A percentile compares a stretch with the other conserved stretches of the same genome.
phyloP scores from a whole-genome alignment of 257 asterid genomes.

The Datura wrightii region DNA sequence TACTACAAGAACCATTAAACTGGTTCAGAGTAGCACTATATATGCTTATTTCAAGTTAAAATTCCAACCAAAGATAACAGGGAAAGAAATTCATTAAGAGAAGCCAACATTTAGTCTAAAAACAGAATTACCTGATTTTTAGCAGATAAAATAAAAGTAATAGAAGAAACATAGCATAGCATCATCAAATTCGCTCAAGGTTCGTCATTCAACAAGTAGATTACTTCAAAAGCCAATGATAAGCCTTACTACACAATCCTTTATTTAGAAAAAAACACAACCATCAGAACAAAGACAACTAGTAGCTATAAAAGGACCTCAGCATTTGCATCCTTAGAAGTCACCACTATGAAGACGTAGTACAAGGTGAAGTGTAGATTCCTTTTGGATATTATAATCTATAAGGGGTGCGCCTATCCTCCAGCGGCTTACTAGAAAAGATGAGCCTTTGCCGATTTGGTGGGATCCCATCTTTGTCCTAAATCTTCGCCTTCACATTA shows the following conservation, averaged over 20 bases:
- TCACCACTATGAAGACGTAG: background rate
- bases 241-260: background rate
- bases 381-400: background rate
- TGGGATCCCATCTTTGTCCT: background rate
- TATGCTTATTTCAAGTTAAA: too few species aligned
- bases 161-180: background rate
- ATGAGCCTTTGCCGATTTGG: background rate
- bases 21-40: too few species aligned
- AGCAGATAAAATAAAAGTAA: background rate
- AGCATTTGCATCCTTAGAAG: background rate
- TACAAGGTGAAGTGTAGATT: constrained; percentile 4
- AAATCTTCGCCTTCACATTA: background rate
- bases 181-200: background rate
- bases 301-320: background rate
- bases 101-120: background rate
- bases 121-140: background rate
- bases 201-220: background rate
- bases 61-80: too few species aligned
- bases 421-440: background rate
- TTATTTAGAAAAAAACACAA: background rate
- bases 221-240: background rate
- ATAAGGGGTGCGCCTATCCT: constrained; percentile 4
- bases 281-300: background rate
- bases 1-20: too few species aligned
- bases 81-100: too few species aligned